Conservation (phyloP, 2,329 filamentous ascomycete species). For the Raffaelea albimanens region DNA sequence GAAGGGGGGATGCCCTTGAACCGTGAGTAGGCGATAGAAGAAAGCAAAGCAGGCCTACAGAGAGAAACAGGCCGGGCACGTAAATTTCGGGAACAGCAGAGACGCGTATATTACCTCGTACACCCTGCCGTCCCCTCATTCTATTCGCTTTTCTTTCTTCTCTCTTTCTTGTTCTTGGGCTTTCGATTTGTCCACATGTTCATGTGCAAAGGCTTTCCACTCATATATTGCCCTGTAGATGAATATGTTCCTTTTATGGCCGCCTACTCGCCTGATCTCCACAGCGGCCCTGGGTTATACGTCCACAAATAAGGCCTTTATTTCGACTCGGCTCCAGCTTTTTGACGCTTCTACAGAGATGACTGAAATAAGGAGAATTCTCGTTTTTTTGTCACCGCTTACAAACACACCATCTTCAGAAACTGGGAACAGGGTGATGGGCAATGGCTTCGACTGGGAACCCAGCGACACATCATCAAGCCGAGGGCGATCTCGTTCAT, state of each 20-base stretch:
- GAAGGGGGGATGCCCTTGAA: too few species aligned
- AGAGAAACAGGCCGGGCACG: not conserved
- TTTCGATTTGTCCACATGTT: conserved; percentile 6
- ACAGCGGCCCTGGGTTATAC: too few species aligned
- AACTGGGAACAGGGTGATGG: too few species aligned
- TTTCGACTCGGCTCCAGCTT: too few species aligned
- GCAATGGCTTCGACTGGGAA: not conserved
- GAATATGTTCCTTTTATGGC: not conserved
- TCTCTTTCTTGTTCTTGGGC: not conserved
- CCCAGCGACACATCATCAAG: not conserved
- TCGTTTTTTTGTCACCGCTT: too few species aligned
- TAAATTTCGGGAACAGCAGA: conserved; percentile 7
- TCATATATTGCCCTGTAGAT: too few species aligned
- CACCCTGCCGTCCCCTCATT: conserved; percentile 3
- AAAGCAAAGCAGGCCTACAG: not conserved
- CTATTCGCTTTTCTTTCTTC: not conserved
- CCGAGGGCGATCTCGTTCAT: conserved; percentile 3
- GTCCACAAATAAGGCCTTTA: too few species aligned
- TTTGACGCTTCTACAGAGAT: too few species aligned
- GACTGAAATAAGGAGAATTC: too few species aligned
- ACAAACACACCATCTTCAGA: too few species aligned
- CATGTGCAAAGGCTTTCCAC: conserved; percentile 6
- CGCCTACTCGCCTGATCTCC: not conserved
- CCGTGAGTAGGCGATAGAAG: too few species aligned
- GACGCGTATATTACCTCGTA: conserved; percentile 11